Conservation (phyloP, 176 grass and related monocot species). For the sorghum (Sorghum bicolor) region Sorghum_bicolor_NCBIv3 NC_012870.2:11514001-11514500, state of each 20-base stretch:
- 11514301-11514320: conserved; percentile 83
- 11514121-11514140: conserved; percentile 93
- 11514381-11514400: conserved; percentile 67
- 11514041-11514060: conserved; percentile 33
- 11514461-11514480: conserved; percentile 88
- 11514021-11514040: conserved; percentile 16
- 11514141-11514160: conserved; percentile 93
- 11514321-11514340: conserved; percentile 94
- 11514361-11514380: conserved; percentile 75
- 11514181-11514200: conserved; percentile 87
- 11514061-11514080: conserved; percentile 39
- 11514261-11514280: conserved; percentile 85
- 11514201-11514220: conserved; percentile 77
- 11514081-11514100: conserved; percentile 73
- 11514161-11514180: conserved; percentile 86
- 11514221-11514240: conserved; percentile 80
- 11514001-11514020: neutral
- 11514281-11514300: conserved; percentile 96
- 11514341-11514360: conserved; percentile 63
- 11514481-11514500: conserved; percentile 83
- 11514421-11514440: conserved; percentile 84
- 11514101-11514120: conserved; percentile 61
- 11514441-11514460: conserved; percentile 72
- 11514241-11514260: conserved; percentile 87
- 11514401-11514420: conserved; percentile 91